Evolutionary conservation across 371 early-diverging fungal genomes (phyloP), one percentile per base, ranked within the genome.

Genomic region (Lichtheimia ornata): DNA sequence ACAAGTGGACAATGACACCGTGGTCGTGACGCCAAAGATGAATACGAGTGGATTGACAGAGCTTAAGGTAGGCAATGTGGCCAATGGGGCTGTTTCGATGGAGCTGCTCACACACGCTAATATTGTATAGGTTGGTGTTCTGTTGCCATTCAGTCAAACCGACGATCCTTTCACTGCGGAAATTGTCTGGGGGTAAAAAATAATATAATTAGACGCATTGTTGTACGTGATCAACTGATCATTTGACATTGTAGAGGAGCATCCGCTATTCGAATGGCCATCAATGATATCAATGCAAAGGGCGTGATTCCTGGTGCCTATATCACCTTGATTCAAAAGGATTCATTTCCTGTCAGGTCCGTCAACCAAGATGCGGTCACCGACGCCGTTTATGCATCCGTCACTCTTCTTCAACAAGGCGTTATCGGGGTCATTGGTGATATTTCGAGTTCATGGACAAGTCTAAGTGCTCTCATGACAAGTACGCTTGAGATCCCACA

Each of bases 201-300:
- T 22, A 22, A 22, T 22, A 35, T 35, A 35, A 11, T 35, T 35
- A 9, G 11, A 9, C 35, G 35, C 35, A 35, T 35, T 5, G 5
- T 9, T 35, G 9, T 9, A 35, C 5, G 28, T 11, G 11, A 11
- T 35, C 35, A 35, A 35, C 35, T 35, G 35, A 35, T 11, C 35
- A 9, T 35, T 35, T 9, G 35, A 35, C 2, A 9, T 35, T 35
- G 9, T 56, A 85, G 86, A 58, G 86, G 86, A n/a, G 73, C 82
- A 12, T 85, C 86, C 3, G 86, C 86, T 2, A 83, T 85, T 35
- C 80, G 86, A 44, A 69, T 85, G 70, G 86, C 86, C 17, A 78
- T 72, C 4, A 76, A 79, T 53, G 82, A 85, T 62, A 85, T 85
- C 59, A 85, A 85, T 65, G 72, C 65, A 18, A 67, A 71, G 49